A percentile compares a stretch with the other conserved stretches of the same genome.
Evolutionary conservation across 23 red algal genomes (phyloP).

Genomic region (Gracilaria caudata): DNA sequence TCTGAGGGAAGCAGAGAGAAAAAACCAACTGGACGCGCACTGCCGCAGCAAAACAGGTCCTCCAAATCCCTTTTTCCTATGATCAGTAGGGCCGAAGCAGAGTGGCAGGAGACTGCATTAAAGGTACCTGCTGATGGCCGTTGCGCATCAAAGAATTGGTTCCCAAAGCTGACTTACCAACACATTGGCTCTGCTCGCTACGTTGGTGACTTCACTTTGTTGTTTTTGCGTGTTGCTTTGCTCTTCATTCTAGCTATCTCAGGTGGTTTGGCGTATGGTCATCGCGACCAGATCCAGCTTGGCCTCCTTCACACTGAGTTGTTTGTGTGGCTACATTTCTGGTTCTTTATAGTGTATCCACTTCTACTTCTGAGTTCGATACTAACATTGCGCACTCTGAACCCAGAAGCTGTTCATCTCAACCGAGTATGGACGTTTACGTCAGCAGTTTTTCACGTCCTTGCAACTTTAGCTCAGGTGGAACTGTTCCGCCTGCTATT

Average conservation of each 20-base stretch:
- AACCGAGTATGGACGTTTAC: constrained; percentile 19
- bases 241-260: constrained; percentile 28
- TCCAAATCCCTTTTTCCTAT: neutral
- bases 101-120: neutral
- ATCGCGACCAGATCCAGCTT: constrained; percentile 5
- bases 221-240: constrained; percentile 3
- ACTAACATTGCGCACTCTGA: constrained; percentile 5
- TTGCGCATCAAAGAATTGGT: neutral
- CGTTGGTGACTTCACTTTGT: neutral
- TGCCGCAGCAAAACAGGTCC: neutral
- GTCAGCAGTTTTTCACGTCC: constrained; percentile 3
- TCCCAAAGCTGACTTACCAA: constrained; percentile 5
- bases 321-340: constrained; percentile 42
- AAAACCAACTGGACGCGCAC: neutral
- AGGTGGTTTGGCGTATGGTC: constrained; percentile 12
- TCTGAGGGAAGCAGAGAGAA: neutral
- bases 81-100: neutral
- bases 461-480: constrained; percentile 21
- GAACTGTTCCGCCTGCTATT: constrained; percentile 32
- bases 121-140: neutral
- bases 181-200: constrained; percentile 19
- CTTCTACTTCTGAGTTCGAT: constrained; percentile 25
- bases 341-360: constrained; percentile 32
- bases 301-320: constrained; percentile 6
- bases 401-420: neutral